Percentiles rank a stretch among this genome's conserved stretches.
phyloP scores from a whole-genome alignment of 768 basidiomycete species.

The Kwoniella newhampshirensis region DNA sequence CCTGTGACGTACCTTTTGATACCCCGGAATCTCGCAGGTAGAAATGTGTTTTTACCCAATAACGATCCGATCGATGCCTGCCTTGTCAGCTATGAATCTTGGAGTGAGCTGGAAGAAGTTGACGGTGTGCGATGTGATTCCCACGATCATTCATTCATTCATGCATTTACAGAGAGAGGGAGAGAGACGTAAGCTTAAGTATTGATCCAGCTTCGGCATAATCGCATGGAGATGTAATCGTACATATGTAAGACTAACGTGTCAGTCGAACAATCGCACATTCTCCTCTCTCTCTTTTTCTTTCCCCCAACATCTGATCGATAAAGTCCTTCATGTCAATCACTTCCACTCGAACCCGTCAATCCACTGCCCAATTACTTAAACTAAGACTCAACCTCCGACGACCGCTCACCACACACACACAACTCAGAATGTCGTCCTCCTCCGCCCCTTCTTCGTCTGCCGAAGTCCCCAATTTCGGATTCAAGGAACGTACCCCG shows the following conservation, averaged over 20 bases:
- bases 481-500: conserved; percentile 36
- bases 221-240: no score
- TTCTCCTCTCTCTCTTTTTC: background rate
- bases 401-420: conserved; percentile 1
- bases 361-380: background rate
- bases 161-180: no score
- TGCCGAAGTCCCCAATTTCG: conserved; percentile 32
- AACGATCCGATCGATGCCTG: conserved; percentile 16
- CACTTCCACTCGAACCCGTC: no score
- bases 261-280: background rate
- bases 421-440: conserved; percentile 8
- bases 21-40: conserved; percentile 4
- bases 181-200: no score
- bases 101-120: no score
- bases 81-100: conserved; percentile 3
- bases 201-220: no score
- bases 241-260: no score
- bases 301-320: background rate
- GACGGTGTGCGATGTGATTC: background rate
- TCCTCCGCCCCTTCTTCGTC: background rate
- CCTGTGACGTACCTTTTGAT: conserved; percentile 19
- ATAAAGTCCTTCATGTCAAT: conserved; percentile 1
- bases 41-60: background rate
- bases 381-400: background rate
- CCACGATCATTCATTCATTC: no score